A percentile compares a stretch with the other conserved stretches of the same genome.
Evolutionary conservation across 805 yeast genomes (phyloP).

Genomic region (Candida ovalis): DNA sequence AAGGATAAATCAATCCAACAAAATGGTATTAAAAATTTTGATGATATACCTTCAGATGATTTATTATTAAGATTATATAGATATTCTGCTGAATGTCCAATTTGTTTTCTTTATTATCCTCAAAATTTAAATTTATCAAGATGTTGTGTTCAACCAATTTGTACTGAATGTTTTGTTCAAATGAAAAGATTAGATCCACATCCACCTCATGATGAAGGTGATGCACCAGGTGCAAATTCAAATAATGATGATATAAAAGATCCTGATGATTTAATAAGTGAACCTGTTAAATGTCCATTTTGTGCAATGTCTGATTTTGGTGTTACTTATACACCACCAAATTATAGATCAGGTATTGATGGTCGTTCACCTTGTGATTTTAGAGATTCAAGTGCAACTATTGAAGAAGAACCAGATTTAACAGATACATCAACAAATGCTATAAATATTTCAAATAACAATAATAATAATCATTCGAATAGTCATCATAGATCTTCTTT

Average conservation of each 20-base stretch:
- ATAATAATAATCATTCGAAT: too few relatives aligned
- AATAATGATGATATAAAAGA: conserved; percentile 28
- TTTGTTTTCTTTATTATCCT: conserved; percentile 87
- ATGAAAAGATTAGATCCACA: conserved; percentile 90
- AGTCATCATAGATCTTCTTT: conserved; percentile 19
- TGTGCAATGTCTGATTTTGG: conserved; percentile 89
- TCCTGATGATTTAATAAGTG: conserved; percentile 72
- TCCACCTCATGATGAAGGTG: conserved; percentile 72
- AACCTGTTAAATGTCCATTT: conserved; percentile 88
- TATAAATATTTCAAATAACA: background rate
- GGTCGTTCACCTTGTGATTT: conserved; percentile 49
- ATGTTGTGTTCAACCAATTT: conserved; percentile 90
- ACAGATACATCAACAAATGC: conserved; percentile 1
- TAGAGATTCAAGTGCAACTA: conserved; percentile 18
- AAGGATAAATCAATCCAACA: conserved; percentile 27
- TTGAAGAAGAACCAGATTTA: conserved; percentile 21
- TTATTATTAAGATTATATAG: conserved; percentile 60
- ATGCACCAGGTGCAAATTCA: conserved; percentile 13
- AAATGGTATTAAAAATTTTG: conserved; percentile 26
- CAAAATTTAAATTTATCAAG: conserved; percentile 70
- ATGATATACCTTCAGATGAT: conserved; percentile 37
- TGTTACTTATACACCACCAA: conserved; percentile 71
- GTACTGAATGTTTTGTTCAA: conserved; percentile 96
- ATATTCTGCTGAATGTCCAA: conserved; percentile 82
- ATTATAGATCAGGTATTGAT: conserved; percentile 52